phyloP scores from a whole-genome alignment of 78 protist genomes.

The Dictyostelium discoideum region DNA sequence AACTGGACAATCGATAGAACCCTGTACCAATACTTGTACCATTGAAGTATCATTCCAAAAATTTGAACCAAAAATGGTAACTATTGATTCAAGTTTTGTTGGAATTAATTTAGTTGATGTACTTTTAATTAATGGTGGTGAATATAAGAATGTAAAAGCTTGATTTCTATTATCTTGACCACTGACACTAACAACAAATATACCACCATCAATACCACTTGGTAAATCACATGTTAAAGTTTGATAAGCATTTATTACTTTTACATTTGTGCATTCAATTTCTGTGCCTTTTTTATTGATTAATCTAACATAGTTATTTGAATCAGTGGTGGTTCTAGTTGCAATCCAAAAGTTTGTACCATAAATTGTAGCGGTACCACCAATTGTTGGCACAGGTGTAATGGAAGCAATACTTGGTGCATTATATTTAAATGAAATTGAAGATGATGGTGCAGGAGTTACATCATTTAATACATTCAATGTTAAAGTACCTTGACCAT shows the following conservation, averaged over 20 bases:
- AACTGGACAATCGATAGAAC: neutral
- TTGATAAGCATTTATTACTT: neutral
- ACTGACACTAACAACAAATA: neutral
- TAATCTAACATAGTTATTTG: neutral
- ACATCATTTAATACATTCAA: neutral
- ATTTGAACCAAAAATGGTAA: conserved; percentile 1
- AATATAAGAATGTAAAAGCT: neutral
- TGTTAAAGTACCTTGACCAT: conserved; percentile 1
- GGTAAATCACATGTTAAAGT: conserved; percentile 4
- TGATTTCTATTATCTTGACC: neutral
- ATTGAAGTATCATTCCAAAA: conserved; percentile 33
- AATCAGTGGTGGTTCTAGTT: neutral
- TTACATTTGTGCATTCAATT: neutral
- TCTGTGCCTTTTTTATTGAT: neutral
- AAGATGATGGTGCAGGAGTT: neutral
- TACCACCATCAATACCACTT: neutral
- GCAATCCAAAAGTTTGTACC: conserved; percentile 24
- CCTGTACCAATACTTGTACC: neutral
- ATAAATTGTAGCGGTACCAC: conserved; percentile 31
- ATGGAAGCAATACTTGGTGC: neutral
- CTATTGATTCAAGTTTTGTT: neutral
- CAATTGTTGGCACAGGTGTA: conserved; percentile 14
- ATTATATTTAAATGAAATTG: neutral
- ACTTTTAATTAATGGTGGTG: neutral
- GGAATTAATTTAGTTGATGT: neutral